These are phyloP conservation scores for Fulvia fulva DNA, from an alignment of 2,329 filamentous ascomycete species.

Conservation along the genomic window DNA sequence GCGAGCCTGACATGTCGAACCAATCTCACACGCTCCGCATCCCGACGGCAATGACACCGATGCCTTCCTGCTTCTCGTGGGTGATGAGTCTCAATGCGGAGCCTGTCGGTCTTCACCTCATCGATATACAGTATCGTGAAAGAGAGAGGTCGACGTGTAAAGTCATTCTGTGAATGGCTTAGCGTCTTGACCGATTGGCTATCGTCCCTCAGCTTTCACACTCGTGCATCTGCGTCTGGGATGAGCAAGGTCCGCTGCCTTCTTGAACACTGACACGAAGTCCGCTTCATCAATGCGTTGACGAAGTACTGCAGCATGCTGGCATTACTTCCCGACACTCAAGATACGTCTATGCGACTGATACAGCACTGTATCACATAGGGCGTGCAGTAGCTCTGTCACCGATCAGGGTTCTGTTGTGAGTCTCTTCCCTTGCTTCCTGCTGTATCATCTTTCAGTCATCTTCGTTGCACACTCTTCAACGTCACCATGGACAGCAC, in stretches of 20 bases:
- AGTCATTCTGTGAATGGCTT: too few relatives aligned
- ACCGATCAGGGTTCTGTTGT: background rate
- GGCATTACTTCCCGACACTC: too few relatives aligned
- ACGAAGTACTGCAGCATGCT: background rate
- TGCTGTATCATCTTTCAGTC: too few relatives aligned
- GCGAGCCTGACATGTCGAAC: background rate
- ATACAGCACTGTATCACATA: background rate
- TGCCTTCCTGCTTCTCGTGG: background rate
- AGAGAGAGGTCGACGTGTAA: too few relatives aligned
- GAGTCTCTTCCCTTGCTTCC: background rate
- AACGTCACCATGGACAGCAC: conserved; percentile 14
- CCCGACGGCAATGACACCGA: background rate
- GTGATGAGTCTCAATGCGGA: background rate
- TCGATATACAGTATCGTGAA: too few relatives aligned
- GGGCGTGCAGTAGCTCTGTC: background rate
- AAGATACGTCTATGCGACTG: background rate
- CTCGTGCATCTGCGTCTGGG: too few relatives aligned
- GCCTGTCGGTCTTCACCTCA: background rate
- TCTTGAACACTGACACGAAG: background rate
- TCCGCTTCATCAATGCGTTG: background rate
- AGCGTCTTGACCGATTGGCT: too few relatives aligned
- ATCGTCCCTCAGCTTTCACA: too few relatives aligned
- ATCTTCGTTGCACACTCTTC: too few relatives aligned
- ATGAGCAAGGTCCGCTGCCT: too few relatives aligned
- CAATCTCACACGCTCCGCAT: background rate